Conservation (phyloP, 192 early-diverging fungal genomes). For the Dissophora globulifera region DNA sequence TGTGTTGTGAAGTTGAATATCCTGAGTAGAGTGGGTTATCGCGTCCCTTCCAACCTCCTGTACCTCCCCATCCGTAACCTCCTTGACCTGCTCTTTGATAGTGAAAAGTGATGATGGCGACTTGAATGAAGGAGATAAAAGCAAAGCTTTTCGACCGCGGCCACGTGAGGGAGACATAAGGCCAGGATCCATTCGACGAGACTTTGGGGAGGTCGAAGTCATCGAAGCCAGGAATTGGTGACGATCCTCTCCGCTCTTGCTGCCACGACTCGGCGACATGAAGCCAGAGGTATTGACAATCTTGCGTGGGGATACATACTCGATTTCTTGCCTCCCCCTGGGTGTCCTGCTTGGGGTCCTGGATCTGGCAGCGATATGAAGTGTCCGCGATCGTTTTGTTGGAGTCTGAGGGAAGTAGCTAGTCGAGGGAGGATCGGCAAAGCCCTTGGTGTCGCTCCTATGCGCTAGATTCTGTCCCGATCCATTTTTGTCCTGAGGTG, state of each 20-base stretch:
- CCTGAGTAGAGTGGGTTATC: neutral
- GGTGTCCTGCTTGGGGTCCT: slow-evolving; percentile 30
- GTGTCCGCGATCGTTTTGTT: slow-evolving; percentile 13
- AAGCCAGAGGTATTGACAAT: slow-evolving; percentile 22
- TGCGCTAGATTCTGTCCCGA: neutral
- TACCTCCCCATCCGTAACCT: neutral
- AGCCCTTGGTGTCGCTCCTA: neutral
- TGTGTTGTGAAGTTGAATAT: neutral
- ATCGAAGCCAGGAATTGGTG: slow-evolving; percentile 2
- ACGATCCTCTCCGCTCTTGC: slow-evolving; percentile 2
- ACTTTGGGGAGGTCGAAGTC: slow-evolving; percentile 5
- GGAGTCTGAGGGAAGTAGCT: slow-evolving; percentile 1
- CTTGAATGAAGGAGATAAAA: slow-evolving; percentile 4
- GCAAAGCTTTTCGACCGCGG: slow-evolving; percentile 3
- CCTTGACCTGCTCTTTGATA: slow-evolving; percentile 7
- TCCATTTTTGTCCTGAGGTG: no score
- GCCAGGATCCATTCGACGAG: neutral
- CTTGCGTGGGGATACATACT: slow-evolving; percentile 38
- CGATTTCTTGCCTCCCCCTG: slow-evolving; percentile 25
- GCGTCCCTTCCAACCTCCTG: neutral
- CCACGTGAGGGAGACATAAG: slow-evolving; percentile 20
- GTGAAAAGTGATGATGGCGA: slow-evolving; percentile 18
- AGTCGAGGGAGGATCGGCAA: neutral
- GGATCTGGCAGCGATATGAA: neutral
- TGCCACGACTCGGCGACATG: slow-evolving; percentile 31